phyloP scores from a whole-genome alignment of 2,329 filamentous ascomycete genomes.

The Xylariaceae sp. region DNA sequence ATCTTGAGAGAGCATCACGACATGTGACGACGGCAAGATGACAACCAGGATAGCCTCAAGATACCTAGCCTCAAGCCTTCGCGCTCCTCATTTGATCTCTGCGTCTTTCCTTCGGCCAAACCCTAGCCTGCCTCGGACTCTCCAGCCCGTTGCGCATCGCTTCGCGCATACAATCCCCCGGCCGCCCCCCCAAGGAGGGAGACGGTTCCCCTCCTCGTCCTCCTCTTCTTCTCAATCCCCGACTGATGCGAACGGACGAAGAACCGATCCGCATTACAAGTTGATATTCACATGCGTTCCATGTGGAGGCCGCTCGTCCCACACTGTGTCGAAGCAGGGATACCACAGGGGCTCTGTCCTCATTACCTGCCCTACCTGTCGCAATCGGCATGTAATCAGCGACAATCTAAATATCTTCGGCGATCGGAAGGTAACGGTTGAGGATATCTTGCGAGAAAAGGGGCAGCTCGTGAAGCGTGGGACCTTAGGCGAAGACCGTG shows the following conservation, averaged over 20 bases:
- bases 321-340: slow-evolving; percentile 86
- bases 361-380: slow-evolving; percentile 81
- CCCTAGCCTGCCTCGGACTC: slow-evolving; percentile 24
- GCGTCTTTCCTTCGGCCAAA: slow-evolving; percentile 22
- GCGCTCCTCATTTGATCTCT: slow-evolving; percentile 12
- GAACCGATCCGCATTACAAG: slow-evolving; percentile 65
- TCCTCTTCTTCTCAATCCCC: not conserved
- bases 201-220: not conserved
- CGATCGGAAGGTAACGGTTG: slow-evolving; percentile 63
- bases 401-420: slow-evolving; percentile 81
- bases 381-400: slow-evolving; percentile 83
- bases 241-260: slow-evolving; percentile 27
- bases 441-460: slow-evolving; percentile 71
- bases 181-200: slow-evolving; percentile 16
- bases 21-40: slow-evolving; percentile 17
- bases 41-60: slow-evolving; percentile 18
- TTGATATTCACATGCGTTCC: slow-evolving; percentile 90
- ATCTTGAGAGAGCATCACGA: not conserved
- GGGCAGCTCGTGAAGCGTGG: slow-evolving; percentile 70
- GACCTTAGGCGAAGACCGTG: slow-evolving; percentile 67
- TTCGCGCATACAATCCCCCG: slow-evolving; percentile 30
- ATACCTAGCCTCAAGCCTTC: slow-evolving; percentile 15
- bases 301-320: slow-evolving; percentile 73
- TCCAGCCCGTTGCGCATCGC: slow-evolving; percentile 24
- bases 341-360: slow-evolving; percentile 88